Evolutionary conservation across 1,284 basidiomycete genomes (phyloP).

Genomic region (Rhodotorula sp.): DNA sequence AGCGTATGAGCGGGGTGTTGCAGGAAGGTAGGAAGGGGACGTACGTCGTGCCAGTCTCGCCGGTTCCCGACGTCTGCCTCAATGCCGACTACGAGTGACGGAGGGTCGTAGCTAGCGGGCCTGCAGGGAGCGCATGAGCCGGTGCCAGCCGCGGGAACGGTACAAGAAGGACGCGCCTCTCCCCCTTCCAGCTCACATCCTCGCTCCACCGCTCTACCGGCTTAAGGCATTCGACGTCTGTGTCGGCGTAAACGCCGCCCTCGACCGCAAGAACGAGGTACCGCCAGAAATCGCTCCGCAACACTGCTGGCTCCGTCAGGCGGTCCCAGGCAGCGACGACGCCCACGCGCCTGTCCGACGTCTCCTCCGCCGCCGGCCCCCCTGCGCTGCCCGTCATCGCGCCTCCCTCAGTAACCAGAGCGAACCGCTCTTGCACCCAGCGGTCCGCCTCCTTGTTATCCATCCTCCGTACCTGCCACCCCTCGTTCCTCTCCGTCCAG

Average conservation of each 20-base stretch:
- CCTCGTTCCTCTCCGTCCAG: constrained; percentile 3
- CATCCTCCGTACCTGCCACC: constrained; percentile 6
- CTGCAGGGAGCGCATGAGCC: not conserved
- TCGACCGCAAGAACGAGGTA: constrained; percentile 43
- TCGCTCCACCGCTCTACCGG: constrained; percentile 38
- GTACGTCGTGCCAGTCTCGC: constrained; percentile 39
- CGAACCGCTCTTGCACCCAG: constrained; percentile 23
- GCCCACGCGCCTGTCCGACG: not conserved
- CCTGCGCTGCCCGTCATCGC: too few relatives aligned
- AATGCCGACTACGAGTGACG: constrained; percentile 41
- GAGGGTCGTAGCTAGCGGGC: constrained; percentile 8
- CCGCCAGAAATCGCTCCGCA: constrained; percentile 43
- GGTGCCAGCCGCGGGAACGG: not conserved
- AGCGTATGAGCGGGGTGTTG: not conserved
- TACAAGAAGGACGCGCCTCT: not conserved
- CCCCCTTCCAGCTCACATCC: constrained; percentile 14
- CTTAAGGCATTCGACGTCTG: constrained; percentile 39
- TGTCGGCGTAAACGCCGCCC: constrained; percentile 44
- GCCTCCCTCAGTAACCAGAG: not conserved
- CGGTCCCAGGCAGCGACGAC: constrained; percentile 25
- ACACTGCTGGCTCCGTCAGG: constrained; percentile 19
- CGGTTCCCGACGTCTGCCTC: constrained; percentile 41
- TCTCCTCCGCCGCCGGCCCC: not conserved
- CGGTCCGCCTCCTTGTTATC: constrained; percentile 20
- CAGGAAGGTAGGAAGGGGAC: not conserved